These are phyloP conservation scores for Fusarium poae DNA, from an alignment of 2,329 filamentous ascomycete genomes.

Conservation along the genomic window DNA sequence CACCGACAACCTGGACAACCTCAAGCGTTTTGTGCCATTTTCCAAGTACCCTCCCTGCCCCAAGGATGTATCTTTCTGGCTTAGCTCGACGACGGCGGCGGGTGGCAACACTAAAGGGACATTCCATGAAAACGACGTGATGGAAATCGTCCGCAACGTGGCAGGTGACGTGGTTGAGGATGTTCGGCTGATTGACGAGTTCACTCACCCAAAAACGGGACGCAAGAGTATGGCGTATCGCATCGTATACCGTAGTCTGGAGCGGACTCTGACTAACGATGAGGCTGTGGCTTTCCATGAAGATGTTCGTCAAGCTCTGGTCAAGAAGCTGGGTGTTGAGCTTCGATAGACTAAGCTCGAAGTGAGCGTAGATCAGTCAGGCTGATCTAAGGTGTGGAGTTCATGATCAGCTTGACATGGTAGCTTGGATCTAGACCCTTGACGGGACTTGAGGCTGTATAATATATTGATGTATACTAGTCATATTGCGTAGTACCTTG, in stretches of 20 bases:
- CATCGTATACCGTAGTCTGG: constrained; percentile 92
- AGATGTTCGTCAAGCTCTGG: constrained; percentile 73
- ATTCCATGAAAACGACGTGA: constrained; percentile 96
- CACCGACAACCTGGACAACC: constrained; percentile 61
- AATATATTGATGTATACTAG: constrained; percentile 35
- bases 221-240: constrained; percentile 90
- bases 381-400: constrained; percentile 40
- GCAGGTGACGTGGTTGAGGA: constrained; percentile 90
- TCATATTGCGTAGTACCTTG: constrained; percentile 18
- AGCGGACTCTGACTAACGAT: constrained; percentile 87
- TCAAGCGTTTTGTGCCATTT: constrained; percentile 83
- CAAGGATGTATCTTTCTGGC: constrained; percentile 96
- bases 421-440: constrained; percentile 23
- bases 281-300: constrained; percentile 84
- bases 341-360: constrained; percentile 48
- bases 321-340: constrained; percentile 81
- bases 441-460: constrained; percentile 24
- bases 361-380: constrained; percentile 22
- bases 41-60: constrained; percentile 91
- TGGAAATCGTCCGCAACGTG: constrained; percentile 90
- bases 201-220: constrained; percentile 87
- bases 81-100: constrained; percentile 63
- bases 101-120: constrained; percentile 61
- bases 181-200: constrained; percentile 85
- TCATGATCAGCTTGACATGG: constrained; percentile 36